A percentile compares a stretch with the other conserved stretches of the same genome.
Evolutionary conservation across 208 protist species (phyloP).

Genomic region (Acanthamoeba lenticulata): DNA sequence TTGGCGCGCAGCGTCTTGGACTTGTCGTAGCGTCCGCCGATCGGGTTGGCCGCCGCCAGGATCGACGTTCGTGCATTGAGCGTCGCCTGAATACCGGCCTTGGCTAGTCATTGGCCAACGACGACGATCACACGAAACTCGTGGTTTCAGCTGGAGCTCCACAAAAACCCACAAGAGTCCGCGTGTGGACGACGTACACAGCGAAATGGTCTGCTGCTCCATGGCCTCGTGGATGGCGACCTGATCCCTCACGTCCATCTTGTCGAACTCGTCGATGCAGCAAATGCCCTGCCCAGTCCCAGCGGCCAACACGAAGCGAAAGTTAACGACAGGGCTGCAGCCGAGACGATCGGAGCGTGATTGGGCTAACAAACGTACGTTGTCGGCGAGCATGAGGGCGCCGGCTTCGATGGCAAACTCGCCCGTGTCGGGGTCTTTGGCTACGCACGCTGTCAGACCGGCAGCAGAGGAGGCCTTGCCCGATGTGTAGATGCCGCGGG

Average conservation of each 20-base stretch:
- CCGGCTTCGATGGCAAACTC: constrained; percentile 99
- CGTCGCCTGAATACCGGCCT: constrained; percentile 96
- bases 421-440: constrained; percentile 97
- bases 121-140: too few relatives aligned
- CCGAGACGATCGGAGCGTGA: background rate
- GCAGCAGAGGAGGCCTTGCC: constrained; percentile 97
- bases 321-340: background rate
- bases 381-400: constrained; percentile 99
- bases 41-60: constrained; percentile 98
- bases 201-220: constrained; percentile 99
- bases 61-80: constrained; percentile 99
- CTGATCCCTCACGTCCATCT: constrained; percentile 99
- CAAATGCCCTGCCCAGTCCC: constrained; percentile 93
- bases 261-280: constrained; percentile 99
- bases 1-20: constrained; percentile 88
- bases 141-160: too few relatives aligned
- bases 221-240: constrained; percentile 99
- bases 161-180: background rate
- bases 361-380: constrained; percentile 84
- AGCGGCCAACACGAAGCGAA: background rate
- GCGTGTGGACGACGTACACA: constrained; percentile 95
- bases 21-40: constrained; percentile 95
- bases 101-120: too few relatives aligned
- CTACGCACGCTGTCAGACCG: constrained; percentile 96
- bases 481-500: constrained; percentile 97